Conservation (phyloP, 345 rosid species). For the Euclidium syriacum region DNA sequence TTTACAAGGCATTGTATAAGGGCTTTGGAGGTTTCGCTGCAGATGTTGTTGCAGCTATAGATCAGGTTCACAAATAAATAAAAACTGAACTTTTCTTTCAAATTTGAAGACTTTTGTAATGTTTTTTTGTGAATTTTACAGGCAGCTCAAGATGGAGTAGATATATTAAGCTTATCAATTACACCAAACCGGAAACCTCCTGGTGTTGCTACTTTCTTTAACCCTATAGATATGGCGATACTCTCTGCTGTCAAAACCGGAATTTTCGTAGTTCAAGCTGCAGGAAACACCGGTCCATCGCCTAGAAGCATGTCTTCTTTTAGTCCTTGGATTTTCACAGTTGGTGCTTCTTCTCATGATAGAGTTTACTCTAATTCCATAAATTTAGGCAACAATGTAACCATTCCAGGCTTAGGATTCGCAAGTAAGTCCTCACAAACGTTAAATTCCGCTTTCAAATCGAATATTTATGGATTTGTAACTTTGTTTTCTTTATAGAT, state of each 20-base stretch:
- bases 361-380: constrained; percentile 69
- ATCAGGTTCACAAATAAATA: constrained; percentile 55
- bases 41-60: constrained; percentile 96
- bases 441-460: neutral
- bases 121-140: constrained; percentile 21
- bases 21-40: constrained; percentile 98
- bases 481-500: constrained; percentile 37
- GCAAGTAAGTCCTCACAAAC: constrained; percentile 55
- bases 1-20: constrained; percentile 92
- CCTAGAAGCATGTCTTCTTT: constrained; percentile 93
- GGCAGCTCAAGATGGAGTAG: constrained; percentile 99
- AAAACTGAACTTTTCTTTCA: neutral
- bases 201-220: constrained; percentile 86
- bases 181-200: constrained; percentile 95
- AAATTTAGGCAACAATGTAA: constrained; percentile 66
- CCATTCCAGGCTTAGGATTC: constrained; percentile 78
- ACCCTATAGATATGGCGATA: constrained; percentile 93
- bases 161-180: constrained; percentile 79
- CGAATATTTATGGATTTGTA: neutral
- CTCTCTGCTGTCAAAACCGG: constrained; percentile 87
- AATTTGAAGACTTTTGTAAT: neutral
- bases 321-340: constrained; percentile 96
- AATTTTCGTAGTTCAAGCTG: constrained; percentile 93
- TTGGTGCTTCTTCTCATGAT: constrained; percentile 96
- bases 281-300: constrained; percentile 96